Conservation (phyloP, 2,329 filamentous ascomycete genomes). For the Colletotrichum sp. region DNA sequence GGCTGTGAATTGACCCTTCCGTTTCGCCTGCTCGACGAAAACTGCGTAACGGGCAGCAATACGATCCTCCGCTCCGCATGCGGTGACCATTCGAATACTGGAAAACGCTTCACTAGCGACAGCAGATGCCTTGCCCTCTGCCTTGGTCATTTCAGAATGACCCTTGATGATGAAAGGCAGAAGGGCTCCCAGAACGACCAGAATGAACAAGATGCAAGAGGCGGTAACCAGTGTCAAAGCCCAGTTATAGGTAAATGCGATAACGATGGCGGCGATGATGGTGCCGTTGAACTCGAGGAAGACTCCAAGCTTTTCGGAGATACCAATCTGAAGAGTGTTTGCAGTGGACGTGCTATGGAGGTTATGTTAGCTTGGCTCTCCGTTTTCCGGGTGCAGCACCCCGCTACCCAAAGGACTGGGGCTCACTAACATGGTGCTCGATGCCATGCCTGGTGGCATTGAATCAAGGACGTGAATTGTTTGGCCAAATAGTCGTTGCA, state of each 20-base stretch:
- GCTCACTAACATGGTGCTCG: constrained; percentile 55
- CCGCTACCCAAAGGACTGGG: background rate
- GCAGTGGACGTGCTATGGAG: constrained; percentile 58
- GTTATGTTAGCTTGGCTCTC: background rate
- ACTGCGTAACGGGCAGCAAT: constrained; percentile 57
- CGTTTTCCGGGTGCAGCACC: background rate
- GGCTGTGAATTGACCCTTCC: constrained; percentile 51
- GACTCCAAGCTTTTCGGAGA: constrained; percentile 66
- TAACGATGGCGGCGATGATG: constrained; percentile 56
- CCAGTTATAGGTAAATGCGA: constrained; percentile 65
- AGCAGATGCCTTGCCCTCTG: constrained; percentile 63
- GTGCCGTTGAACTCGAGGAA: constrained; percentile 62
- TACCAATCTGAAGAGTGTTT: constrained; percentile 68
- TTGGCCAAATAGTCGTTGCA: constrained; percentile 67
- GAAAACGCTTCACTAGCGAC: constrained; percentile 67
- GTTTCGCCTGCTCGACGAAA: constrained; percentile 60
- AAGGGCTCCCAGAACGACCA: constrained; percentile 50
- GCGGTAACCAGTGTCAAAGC: constrained; percentile 63
- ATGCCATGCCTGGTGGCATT: constrained; percentile 65
- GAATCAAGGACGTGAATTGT: constrained; percentile 73
- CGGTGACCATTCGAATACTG: constrained; percentile 66
- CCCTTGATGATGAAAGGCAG: constrained; percentile 63
- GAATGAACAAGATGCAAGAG: constrained; percentile 61
- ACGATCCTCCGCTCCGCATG: constrained; percentile 64
- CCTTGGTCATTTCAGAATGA: constrained; percentile 48